Evolutionary conservation across 148 eudicot species (phyloP), one percentile per base, ranked within the genome.

Genomic region (Rhododendron griersonianum): DNA sequence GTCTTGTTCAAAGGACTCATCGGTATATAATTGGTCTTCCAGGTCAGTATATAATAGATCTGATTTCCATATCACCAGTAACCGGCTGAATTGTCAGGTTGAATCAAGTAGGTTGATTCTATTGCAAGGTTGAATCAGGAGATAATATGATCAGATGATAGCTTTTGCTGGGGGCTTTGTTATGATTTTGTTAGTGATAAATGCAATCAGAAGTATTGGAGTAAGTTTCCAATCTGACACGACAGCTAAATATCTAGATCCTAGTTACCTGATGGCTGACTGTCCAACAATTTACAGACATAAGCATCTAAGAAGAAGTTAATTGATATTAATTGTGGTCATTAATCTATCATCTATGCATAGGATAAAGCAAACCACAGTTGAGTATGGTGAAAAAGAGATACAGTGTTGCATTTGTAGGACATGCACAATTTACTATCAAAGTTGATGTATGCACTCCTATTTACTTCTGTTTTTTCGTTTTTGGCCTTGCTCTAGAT

Each of bases 381-480:
- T 51, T 11, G 10, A 86, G 81, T 83, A 59, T 75, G 65, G 76
- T 83, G 83, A 57, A 81, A 35, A 74, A 16, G 76, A 59, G 74
- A 83, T 28, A 44, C 14, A 15, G 48, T 55, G 15, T 45, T 67
- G 78, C 87, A 74, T 33, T 4, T 11, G 25, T 81, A 15, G 25
- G 55, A 51, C 35, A 21, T 50, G 15, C 15, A 44, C 18, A 7
- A 63, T 71, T 77, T 65, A 65, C n/a, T 78, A 45, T 51, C 23
- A 59, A 25, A 87, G 65, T 19, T 57, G 61, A 47, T 77, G 41
- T 35, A 16, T 44, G 69, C 82, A 28, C 21, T 30, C 48, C 44
- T 3, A 28, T 28, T 25, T n/a, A 16, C 71, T 71, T 71, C 47
- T 23, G 11, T 69, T 41, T 82, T 25, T 75, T 33, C 37, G 18